phyloP scores from a whole-genome alignment of 805 yeast species.

The Lachancea thermotolerans region DNA sequence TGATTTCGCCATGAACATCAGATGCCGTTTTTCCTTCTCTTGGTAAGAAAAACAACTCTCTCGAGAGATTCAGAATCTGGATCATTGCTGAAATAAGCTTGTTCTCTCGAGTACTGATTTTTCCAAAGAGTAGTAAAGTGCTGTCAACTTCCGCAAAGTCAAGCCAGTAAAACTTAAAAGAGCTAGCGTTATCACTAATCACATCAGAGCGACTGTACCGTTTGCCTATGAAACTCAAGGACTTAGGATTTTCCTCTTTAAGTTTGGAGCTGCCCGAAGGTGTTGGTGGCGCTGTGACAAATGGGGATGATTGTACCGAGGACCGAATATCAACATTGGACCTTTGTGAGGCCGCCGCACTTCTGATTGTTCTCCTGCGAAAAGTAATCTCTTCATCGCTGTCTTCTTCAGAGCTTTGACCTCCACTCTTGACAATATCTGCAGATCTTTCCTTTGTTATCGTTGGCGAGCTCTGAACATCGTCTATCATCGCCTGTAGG shows the following conservation, averaged over 20 bases:
- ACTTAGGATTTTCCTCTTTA: not conserved
- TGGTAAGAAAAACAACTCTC: slow-evolving; percentile 77
- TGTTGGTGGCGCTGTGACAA: slow-evolving; percentile 31
- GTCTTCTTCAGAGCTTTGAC: slow-evolving; percentile 14
- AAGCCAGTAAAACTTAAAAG: slow-evolving; percentile 78
- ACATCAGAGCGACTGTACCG: slow-evolving; percentile 26
- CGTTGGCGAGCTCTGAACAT: slow-evolving; percentile 22
- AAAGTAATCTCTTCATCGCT: slow-evolving; percentile 29
- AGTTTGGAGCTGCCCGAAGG: slow-evolving; percentile 12
- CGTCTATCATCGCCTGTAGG: slow-evolving; percentile 12
- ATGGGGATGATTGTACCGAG: slow-evolving; percentile 23
- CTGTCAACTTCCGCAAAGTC: slow-evolving; percentile 78
- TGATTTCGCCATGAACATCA: slow-evolving; percentile 74
- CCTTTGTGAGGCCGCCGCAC: slow-evolving; percentile 22
- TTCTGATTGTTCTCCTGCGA: slow-evolving; percentile 27
- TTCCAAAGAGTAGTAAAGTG: slow-evolving; percentile 72
- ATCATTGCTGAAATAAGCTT: slow-evolving; percentile 65
- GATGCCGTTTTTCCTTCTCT: slow-evolving; percentile 46
- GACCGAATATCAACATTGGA: slow-evolving; percentile 22
- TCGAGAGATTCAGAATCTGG: slow-evolving; percentile 59
- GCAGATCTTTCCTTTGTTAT: slow-evolving; percentile 7
- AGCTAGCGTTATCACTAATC: slow-evolving; percentile 36
- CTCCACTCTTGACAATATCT: not conserved
- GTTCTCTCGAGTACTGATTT: slow-evolving; percentile 54
- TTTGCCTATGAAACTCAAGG: slow-evolving; percentile 2